phyloP scores from a whole-genome alignment of 345 rosid species.

The Populus pruinosa region DNA sequence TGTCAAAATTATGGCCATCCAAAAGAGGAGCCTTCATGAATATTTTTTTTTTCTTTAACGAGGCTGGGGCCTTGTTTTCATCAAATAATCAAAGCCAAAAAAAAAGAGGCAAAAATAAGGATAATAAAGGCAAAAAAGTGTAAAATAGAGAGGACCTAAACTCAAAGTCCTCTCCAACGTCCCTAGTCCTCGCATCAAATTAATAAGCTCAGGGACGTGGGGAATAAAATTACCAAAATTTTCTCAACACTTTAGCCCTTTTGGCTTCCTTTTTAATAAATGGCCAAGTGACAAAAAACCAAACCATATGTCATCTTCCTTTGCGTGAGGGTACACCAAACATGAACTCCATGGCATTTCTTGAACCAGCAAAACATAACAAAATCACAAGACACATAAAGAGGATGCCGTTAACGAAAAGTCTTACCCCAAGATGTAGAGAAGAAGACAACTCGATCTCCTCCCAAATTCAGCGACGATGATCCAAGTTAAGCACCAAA shows the following conservation, averaged over 20 bases:
- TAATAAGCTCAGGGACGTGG: too few relatives aligned
- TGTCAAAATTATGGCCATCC: too few relatives aligned
- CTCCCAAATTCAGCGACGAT: conserved; percentile 4
- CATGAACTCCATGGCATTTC: too few relatives aligned
- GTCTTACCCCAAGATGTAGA: background rate
- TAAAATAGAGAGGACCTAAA: background rate
- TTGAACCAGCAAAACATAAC: background rate
- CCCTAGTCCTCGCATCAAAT: background rate
- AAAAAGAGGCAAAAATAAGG: background rate
- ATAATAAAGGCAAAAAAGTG: background rate
- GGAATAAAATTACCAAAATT: background rate
- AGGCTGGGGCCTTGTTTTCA: background rate
- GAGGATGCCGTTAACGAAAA: background rate
- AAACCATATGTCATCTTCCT: background rate
- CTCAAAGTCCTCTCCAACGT: background rate
- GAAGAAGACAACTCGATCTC: background rate
- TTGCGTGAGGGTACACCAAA: background rate
- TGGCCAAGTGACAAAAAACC: background rate
- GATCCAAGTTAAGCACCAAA: conserved; percentile 22
- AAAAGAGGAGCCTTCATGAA: too few relatives aligned
- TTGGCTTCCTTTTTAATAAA: background rate
- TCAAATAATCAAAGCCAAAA: too few relatives aligned
- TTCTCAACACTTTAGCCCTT: background rate
- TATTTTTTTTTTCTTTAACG: background rate
- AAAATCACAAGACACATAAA: background rate